Percentiles rank a stretch among this genome's conserved stretches.
These are phyloP conservation scores for Lanmaoa rubissima DNA, from an alignment of 768 basidiomycete species.

Conservation along the genomic window DNA sequence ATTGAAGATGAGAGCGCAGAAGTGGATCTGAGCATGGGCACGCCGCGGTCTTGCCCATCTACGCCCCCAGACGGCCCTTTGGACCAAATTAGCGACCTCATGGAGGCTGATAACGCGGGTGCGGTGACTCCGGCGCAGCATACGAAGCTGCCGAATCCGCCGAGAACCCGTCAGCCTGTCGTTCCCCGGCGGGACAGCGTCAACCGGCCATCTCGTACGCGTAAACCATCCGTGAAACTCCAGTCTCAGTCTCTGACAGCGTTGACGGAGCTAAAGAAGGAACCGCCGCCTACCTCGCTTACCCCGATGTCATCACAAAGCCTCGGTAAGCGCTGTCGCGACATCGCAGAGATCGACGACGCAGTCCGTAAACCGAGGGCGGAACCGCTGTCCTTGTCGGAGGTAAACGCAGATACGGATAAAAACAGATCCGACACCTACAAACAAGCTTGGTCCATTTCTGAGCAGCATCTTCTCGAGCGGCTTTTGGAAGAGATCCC, in stretches of 20 bases:
- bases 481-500: conserved; percentile 73
- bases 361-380: conserved; percentile 13
- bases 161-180: conserved; percentile 1
- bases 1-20: conserved; percentile 59
- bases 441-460: conserved; percentile 75
- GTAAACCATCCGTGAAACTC: conserved; percentile 33
- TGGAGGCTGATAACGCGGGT: conserved; percentile 16
- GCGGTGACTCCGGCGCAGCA: not conserved
- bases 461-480: conserved; percentile 77
- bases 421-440: conserved; percentile 57
- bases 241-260: conserved; percentile 20
- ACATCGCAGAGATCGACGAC: conserved; percentile 18
- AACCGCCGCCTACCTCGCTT: conserved; percentile 5
- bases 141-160: not conserved
- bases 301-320: conserved; percentile 14
- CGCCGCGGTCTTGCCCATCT: conserved; percentile 23
- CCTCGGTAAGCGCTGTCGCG: conserved; percentile 30
- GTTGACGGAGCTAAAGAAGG: conserved; percentile 8
- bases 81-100: conserved; percentile 4
- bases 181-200: conserved; percentile 6
- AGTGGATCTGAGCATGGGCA: conserved; percentile 51
- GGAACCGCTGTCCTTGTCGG: conserved; percentile 15
- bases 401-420: conserved; percentile 21
- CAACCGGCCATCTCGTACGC: conserved; percentile 21
- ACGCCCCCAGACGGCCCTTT: conserved; percentile 10